A percentile compares a stretch with the other conserved stretches of the same genome.
These are phyloP conservation scores for Chernovozyma sophiae-reginae DNA, from an alignment of 1,139 yeast genomes.

Conservation along the genomic window DNA sequence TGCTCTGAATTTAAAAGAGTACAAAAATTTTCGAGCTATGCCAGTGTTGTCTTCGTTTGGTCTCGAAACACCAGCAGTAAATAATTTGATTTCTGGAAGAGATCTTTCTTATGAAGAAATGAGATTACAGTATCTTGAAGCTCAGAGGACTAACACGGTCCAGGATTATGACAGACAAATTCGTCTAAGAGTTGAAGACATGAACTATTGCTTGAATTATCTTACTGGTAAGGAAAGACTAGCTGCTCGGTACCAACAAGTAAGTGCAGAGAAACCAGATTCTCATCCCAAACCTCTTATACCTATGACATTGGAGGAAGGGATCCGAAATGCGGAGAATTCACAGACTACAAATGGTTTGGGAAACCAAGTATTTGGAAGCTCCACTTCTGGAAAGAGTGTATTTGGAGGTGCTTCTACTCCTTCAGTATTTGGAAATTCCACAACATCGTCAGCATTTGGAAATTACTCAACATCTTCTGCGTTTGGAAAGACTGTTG, in stretches of 20 bases:
- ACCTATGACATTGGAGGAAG: conserved; percentile 26
- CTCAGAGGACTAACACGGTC: conserved; percentile 31
- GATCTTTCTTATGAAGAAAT: conserved; percentile 59
- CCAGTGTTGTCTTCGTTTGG: conserved; percentile 27
- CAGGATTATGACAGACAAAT: conserved; percentile 38
- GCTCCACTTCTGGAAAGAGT: conserved; percentile 10
- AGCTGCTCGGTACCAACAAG: conserved; percentile 57
- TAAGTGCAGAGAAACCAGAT: conserved; percentile 34
- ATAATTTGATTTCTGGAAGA: conserved; percentile 42
- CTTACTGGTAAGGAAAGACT: conserved; percentile 37
- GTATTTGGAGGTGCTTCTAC: conserved; percentile 5
- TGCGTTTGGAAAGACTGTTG: conserved; percentile 5
- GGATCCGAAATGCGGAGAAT: conserved; percentile 12
- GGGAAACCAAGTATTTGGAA: conserved; percentile 11
- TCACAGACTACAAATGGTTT: conserved; percentile 7
- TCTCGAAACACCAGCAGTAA: conserved; percentile 22
- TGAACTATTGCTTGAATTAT: conserved; percentile 39
- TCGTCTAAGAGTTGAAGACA: conserved; percentile 41
- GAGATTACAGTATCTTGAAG: conserved; percentile 44
- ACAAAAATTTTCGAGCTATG: conserved; percentile 10
- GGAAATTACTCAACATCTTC: conserved; percentile 13
- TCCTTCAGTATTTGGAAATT: conserved; percentile 9
- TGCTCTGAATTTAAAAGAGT: conserved; percentile 14
- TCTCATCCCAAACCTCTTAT: conserved; percentile 35
- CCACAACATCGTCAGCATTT: conserved; percentile 8